A percentile compares a stretch with the other conserved stretches of the same genome.
Conservation (phyloP, 176 grass and related monocot species). For the Phyllostachys edulis region DNA sequence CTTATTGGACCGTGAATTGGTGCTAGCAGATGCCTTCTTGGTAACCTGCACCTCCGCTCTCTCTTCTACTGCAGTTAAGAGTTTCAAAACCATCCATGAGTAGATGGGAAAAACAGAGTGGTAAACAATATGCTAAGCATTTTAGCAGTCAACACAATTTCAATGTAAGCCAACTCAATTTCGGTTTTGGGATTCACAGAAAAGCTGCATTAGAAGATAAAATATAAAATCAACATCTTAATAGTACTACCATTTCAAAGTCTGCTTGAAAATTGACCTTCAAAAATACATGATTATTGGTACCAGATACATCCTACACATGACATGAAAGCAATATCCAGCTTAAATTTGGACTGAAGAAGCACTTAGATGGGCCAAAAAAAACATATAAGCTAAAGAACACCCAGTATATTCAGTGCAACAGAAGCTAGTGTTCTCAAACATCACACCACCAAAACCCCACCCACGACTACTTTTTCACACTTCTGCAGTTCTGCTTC, state of each 20-base stretch:
- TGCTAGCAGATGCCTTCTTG: slow-evolving; percentile 56
- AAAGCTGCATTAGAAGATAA: not conserved
- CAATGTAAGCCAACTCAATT: not conserved
- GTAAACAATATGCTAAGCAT: not conserved
- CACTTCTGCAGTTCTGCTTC: not conserved
- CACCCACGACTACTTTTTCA: not conserved
- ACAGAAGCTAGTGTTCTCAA: not conserved
- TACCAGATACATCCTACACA: not conserved
- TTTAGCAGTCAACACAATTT: not conserved
- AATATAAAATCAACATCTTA: not conserved
- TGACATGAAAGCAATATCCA: not conserved
- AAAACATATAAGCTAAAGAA: slow-evolving; percentile 3
- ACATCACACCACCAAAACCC: not conserved
- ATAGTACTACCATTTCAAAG: not conserved
- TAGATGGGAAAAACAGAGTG: not conserved
- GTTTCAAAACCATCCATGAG: slow-evolving; percentile 28
- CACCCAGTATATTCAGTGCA: not conserved
- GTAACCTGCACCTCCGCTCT: slow-evolving; percentile 26
- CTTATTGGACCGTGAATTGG: slow-evolving; percentile 66
- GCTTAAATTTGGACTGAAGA: not conserved
- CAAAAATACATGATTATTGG: not conserved
- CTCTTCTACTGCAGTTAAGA: slow-evolving; percentile 42
- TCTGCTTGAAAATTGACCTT: not conserved
- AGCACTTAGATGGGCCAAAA: not conserved
- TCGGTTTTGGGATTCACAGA: not conserved